phyloP scores from a whole-genome alignment of 2,329 filamentous ascomycete species.

The Westerdykella aurantiaca region DNA sequence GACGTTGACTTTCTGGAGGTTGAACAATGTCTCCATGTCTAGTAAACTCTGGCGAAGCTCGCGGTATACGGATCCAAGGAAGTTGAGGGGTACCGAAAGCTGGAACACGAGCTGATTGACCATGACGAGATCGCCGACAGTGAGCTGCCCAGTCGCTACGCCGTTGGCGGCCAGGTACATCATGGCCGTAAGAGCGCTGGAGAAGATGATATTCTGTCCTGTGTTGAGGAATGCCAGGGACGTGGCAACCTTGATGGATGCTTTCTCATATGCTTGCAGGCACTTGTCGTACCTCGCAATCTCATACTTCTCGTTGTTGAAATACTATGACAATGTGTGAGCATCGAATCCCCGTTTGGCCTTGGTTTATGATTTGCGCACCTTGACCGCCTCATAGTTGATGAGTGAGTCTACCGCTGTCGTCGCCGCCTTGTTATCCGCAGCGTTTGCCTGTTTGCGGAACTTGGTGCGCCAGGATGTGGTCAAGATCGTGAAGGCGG shows the following conservation, averaged over 20 bases:
- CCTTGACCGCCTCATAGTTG: slow-evolving; percentile 97
- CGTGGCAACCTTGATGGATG: slow-evolving; percentile 94
- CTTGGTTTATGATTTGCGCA: slow-evolving; percentile 5
- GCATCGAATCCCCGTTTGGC: background rate
- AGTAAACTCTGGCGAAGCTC: slow-evolving; percentile 90
- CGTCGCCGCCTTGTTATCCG: slow-evolving; percentile 91
- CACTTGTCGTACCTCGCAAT: slow-evolving; percentile 85
- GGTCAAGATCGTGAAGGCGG: slow-evolving; percentile 93
- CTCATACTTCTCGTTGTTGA: slow-evolving; percentile 97
- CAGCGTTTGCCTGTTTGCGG: slow-evolving; percentile 87
- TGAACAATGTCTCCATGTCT: slow-evolving; percentile 98
- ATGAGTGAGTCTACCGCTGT: slow-evolving; percentile 95
- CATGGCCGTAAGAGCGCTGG: slow-evolving; percentile 86
- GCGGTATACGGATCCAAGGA: slow-evolving; percentile 94
- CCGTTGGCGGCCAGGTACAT: slow-evolving; percentile 96
- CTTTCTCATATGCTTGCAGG: slow-evolving; percentile 78
- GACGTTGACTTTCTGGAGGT: slow-evolving; percentile 92
- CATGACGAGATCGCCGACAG: slow-evolving; percentile 95
- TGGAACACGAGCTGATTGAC: slow-evolving; percentile 99
- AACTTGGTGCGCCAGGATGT: slow-evolving; percentile 98
- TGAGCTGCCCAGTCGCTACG: slow-evolving; percentile 72
- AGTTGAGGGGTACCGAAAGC: slow-evolving; percentile 93
- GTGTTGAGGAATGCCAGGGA: slow-evolving; percentile 89
- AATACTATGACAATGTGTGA: slow-evolving; percentile 52
- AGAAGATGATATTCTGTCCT: slow-evolving; percentile 97